phyloP scores from a whole-genome alignment of 1,139 yeast species.

The Saccharomyces hybrid region DNA sequence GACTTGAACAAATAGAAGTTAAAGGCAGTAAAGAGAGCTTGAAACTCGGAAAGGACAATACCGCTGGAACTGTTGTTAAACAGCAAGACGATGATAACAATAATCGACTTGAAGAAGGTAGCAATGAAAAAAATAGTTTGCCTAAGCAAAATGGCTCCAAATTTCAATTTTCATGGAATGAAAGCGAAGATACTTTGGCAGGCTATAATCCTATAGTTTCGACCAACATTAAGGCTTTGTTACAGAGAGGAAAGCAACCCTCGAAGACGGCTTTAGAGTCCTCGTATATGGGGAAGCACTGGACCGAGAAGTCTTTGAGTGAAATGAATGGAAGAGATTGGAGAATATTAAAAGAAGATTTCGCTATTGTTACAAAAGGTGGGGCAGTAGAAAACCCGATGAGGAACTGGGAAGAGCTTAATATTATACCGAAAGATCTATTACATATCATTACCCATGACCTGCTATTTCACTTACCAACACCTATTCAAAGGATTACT shows the following conservation, averaged over 20 bases:
- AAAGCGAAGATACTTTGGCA: slow-evolving; percentile 54
- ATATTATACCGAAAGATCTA: slow-evolving; percentile 42
- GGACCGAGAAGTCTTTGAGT: slow-evolving; percentile 58
- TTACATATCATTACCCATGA: slow-evolving; percentile 33
- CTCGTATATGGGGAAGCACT: slow-evolving; percentile 40
- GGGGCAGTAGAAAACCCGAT: slow-evolving; percentile 48
- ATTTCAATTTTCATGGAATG: slow-evolving; percentile 67
- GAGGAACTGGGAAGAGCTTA: slow-evolving; percentile 60
- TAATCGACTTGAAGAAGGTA: background rate
- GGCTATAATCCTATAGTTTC: slow-evolving; percentile 40
- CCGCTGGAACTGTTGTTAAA: background rate
- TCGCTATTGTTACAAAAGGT: slow-evolving; percentile 56
- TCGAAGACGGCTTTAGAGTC: slow-evolving; percentile 12
- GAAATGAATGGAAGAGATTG: slow-evolving; percentile 81
- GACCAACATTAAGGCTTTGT: slow-evolving; percentile 8
- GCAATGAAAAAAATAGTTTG: slow-evolving; percentile 23
- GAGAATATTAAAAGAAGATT: slow-evolving; percentile 81
- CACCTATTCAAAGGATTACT: slow-evolving; percentile 86
- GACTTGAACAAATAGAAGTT: background rate
- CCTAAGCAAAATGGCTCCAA: slow-evolving; percentile 24
- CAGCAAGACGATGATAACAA: background rate
- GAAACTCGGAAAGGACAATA: background rate
- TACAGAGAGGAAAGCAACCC: slow-evolving; percentile 8
- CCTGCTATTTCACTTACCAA: slow-evolving; percentile 56
- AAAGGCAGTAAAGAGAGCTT: background rate